A percentile compares a stretch with the other conserved stretches of the same genome.
Evolutionary conservation across 2,329 filamentous ascomycete species (phyloP).

Genomic region (Lasiodiplodia gonubiensis): DNA sequence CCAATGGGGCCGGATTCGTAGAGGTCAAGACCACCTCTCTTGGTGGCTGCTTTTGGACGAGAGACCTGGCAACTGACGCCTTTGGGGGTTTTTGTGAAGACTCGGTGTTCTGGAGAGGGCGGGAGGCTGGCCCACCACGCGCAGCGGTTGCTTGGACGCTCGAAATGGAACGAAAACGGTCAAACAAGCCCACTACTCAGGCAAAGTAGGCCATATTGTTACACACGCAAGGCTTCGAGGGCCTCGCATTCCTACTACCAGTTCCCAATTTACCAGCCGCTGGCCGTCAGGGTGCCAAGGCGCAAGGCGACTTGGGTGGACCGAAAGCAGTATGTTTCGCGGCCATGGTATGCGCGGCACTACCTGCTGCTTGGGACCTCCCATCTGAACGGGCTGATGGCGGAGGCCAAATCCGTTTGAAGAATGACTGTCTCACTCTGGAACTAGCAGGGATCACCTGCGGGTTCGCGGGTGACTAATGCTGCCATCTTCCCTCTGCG

Average conservation of each 20-base stretch:
- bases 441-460: conserved; percentile 29
- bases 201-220: conserved; percentile 19
- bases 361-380: conserved; percentile 25
- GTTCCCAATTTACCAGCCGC: conserved; percentile 29
- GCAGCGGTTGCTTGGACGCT: conserved; percentile 29
- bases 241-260: conserved; percentile 28
- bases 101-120: conserved; percentile 18
- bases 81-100: conserved; percentile 26
- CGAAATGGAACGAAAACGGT: conserved; percentile 30
- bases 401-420: conserved; percentile 29
- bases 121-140: conserved; percentile 25
- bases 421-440: conserved; percentile 29
- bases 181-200: conserved; percentile 19
- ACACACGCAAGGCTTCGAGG: conserved; percentile 29
- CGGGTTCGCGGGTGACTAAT: conserved; percentile 28
- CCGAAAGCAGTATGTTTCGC: conserved; percentile 31
- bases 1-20: conserved; percentile 48
- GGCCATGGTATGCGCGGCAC: conserved; percentile 30
- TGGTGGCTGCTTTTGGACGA: conserved; percentile 44
- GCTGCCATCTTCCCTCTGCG: conserved; percentile 23
- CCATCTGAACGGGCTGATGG: conserved; percentile 22
- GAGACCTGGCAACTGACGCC: conserved; percentile 26
- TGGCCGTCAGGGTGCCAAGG: conserved; percentile 25
- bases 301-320: conserved; percentile 27
- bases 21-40: conserved; percentile 40